Evolutionary conservation across 75 land plant species (phyloP).

Genomic region (Sequoiadendron giganteum): DNA sequence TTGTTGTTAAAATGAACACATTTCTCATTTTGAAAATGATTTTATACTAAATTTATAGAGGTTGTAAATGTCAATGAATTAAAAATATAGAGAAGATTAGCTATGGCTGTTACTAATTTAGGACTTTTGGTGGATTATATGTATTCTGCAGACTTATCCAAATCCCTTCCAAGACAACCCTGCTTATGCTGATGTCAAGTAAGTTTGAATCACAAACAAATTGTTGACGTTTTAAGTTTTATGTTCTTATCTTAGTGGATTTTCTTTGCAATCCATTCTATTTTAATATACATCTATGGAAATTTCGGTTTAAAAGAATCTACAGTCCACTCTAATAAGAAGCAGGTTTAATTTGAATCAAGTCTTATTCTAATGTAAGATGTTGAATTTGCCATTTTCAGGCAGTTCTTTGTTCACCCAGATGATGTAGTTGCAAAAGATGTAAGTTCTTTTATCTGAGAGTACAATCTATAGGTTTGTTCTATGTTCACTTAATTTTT

Average conservation of each 20-base stretch:
- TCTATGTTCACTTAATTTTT: neutral
- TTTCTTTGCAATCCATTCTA: neutral
- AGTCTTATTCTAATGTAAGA: neutral
- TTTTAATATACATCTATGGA: neutral
- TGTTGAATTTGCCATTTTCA: constrained; percentile 21
- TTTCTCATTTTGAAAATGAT: neutral
- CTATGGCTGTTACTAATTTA: neutral
- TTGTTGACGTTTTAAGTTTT: neutral
- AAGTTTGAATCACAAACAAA: constrained; percentile 12
- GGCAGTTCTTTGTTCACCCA: constrained; percentile 67
- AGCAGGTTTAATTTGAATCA: neutral
- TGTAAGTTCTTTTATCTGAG: constrained; percentile 30
- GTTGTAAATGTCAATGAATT: constrained; percentile 1
- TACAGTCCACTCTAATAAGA: neutral
- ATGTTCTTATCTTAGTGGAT: neutral
- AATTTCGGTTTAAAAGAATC: neutral
- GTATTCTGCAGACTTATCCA: constrained; percentile 47
- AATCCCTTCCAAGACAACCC: constrained; percentile 67
- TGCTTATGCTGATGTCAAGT: constrained; percentile 65
- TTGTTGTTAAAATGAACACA: neutral
- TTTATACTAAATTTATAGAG: neutral
- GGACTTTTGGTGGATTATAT: neutral
- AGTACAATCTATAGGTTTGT: constrained; percentile 1
- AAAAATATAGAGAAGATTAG: neutral
- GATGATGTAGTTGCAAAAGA: constrained; percentile 64